Evolutionary conservation across 441 rosid genomes (phyloP).

Genomic region (Pelargonium hybrid): DNA sequence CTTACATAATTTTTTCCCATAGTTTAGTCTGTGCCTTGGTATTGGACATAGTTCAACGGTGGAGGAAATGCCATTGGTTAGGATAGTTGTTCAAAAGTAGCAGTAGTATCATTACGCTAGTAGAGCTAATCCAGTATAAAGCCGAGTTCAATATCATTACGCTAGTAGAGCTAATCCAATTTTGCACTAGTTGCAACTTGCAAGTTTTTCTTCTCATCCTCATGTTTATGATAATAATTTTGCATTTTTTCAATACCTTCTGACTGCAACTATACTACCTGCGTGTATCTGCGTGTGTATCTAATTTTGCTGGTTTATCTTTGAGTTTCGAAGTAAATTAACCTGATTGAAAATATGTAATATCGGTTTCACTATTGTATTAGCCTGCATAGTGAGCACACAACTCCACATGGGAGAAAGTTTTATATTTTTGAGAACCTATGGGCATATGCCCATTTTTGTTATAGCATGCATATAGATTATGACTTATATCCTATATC

Average conservation of each 20-base stretch:
- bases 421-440: background rate
- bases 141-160: too few relatives aligned
- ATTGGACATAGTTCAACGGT: background rate
- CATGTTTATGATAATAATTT: background rate
- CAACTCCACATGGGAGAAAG: background rate
- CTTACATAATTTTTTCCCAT: background rate
- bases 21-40: background rate
- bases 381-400: background rate
- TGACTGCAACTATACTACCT: background rate
- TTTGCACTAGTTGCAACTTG: background rate
- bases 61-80: background rate
- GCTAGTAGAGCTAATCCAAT: background rate
- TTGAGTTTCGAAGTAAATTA: background rate
- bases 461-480: background rate
- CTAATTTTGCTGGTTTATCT: background rate
- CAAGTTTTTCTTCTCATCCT: background rate
- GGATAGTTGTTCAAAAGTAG: background rate
- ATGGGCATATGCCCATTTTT: background rate
- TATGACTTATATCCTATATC: background rate
- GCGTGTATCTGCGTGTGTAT: background rate
- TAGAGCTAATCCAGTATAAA: too few relatives aligned
- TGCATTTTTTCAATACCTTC: background rate
- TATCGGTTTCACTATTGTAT: background rate
- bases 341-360: background rate
- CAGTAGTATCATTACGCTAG: too few relatives aligned